Evolutionary conservation across 352 stramenopile genomes (phyloP).

Genomic region (Pythium volutum): DNA sequence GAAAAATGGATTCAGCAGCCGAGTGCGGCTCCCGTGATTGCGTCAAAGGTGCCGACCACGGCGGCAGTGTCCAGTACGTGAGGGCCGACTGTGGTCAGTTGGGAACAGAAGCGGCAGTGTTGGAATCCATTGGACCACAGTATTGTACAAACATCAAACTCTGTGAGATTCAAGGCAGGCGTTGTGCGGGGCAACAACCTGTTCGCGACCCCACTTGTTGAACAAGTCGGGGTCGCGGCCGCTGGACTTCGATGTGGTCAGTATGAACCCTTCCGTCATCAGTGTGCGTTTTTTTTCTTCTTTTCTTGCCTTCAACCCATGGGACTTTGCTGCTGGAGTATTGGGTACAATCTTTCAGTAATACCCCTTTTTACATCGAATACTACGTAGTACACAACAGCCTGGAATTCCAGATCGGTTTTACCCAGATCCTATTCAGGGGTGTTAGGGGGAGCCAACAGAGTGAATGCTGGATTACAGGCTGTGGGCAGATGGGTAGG

Average conservation of each 20-base stretch:
- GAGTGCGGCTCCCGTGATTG: not conserved
- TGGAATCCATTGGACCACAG: not conserved
- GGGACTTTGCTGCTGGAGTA: not conserved
- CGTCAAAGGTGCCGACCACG: not conserved
- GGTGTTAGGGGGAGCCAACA: not conserved
- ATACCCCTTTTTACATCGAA: not conserved
- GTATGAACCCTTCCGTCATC: not conserved
- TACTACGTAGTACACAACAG: not conserved
- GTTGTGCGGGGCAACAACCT: not conserved
- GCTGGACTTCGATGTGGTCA: slow-evolving; percentile 7
- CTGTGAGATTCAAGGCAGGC: not conserved
- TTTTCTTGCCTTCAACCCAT: not conserved
- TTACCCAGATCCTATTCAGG: not conserved
- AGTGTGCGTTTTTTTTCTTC: not conserved
- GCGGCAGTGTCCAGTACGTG: slow-evolving; percentile 3
- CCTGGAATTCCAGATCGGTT: not conserved
- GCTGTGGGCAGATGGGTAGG: not conserved
- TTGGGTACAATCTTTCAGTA: not conserved
- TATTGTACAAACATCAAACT: not conserved
- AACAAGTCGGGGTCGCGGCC: not conserved
- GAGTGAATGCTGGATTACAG: not conserved
- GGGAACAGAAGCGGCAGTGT: no score
- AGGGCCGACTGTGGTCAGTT: slow-evolving; percentile 7
- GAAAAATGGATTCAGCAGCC: no score
- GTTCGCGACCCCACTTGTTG: not conserved